These are phyloP conservation scores for Russula brevipes DNA, from an alignment of 768 basidiomycete genomes.

Conservation along the genomic window DNA sequence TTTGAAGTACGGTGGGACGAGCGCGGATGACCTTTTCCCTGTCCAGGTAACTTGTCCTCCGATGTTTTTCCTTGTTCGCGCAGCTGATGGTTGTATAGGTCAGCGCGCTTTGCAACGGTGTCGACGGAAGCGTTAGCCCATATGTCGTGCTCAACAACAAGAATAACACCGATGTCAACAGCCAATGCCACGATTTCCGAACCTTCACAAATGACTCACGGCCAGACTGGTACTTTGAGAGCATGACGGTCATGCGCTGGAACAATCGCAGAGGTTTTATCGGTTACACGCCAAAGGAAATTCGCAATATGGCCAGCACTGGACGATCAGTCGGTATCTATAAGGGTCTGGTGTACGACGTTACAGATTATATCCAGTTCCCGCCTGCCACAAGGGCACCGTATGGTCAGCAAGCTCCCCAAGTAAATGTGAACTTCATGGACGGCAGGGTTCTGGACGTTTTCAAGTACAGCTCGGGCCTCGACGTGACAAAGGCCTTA, in stretches of 20 bases:
- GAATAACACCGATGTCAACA: slow-evolving; percentile 72
- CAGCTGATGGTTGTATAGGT: slow-evolving; percentile 45
- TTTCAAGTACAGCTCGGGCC: slow-evolving; percentile 71
- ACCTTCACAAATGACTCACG: slow-evolving; percentile 81
- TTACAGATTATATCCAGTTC: slow-evolving; percentile 71
- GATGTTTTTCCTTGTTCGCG: slow-evolving; percentile 1
- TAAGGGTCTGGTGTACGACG: slow-evolving; percentile 78
- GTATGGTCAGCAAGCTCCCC: slow-evolving; percentile 39
- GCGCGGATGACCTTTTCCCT: slow-evolving; percentile 79
- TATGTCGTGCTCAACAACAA: slow-evolving; percentile 72
- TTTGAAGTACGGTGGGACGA: slow-evolving; percentile 76
- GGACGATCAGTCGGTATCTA: slow-evolving; percentile 79
- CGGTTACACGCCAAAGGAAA: slow-evolving; percentile 72
- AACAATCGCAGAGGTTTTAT: slow-evolving; percentile 83
- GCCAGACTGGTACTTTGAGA: slow-evolving; percentile 97
- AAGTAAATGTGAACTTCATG: slow-evolving; percentile 63
- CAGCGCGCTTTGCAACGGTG: slow-evolving; percentile 86
- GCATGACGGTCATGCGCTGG: slow-evolving; percentile 91
- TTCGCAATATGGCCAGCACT: slow-evolving; percentile 60
- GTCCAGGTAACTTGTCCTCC: slow-evolving; percentile 59
- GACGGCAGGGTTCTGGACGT: slow-evolving; percentile 57
- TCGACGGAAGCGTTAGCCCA: slow-evolving; percentile 65
- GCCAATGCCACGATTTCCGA: slow-evolving; percentile 95
- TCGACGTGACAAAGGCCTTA: slow-evolving; percentile 75
- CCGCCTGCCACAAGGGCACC: slow-evolving; percentile 56